These are phyloP conservation scores for Mycotypha africana DNA, from an alignment of 371 early-diverging fungal species.

Conservation along the genomic window DNA sequence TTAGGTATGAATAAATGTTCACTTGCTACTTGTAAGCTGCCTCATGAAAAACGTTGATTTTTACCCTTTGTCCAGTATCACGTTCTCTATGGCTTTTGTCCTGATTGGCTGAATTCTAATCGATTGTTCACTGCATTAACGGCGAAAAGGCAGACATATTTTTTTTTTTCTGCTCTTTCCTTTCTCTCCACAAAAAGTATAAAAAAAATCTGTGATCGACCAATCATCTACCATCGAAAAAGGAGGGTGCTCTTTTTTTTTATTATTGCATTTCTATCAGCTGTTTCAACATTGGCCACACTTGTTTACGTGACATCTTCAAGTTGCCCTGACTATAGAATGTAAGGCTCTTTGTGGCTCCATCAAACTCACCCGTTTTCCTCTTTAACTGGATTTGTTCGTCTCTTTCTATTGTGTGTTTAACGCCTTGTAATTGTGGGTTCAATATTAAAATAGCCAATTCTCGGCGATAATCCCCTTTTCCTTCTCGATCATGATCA, in stretches of 20 bases:
- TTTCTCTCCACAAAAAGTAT: no score
- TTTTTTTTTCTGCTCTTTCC: no score
- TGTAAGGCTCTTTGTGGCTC: conserved; percentile 2
- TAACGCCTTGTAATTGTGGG: conserved; percentile 9
- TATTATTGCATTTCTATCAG: conserved; percentile 5
- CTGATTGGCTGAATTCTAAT: conserved; percentile 4
- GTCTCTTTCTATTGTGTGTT: conserved; percentile 21
- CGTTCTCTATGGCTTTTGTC: not conserved
- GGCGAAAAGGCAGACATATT: no score
- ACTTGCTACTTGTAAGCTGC: no score
- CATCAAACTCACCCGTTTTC: not conserved
- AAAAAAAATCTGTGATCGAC: no score
- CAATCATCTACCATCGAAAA: not conserved
- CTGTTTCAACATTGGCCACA: conserved; percentile 49
- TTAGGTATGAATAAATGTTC: no score
- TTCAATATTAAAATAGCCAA: conserved; percentile 45
- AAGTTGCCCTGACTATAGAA: conserved; percentile 49
- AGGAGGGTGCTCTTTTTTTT: no score
- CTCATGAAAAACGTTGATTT: not conserved
- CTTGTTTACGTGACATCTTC: conserved; percentile 62
- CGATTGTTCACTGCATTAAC: no score
- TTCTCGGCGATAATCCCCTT: conserved; percentile 58
- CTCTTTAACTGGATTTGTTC: not conserved
- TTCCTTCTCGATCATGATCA: conserved; percentile 24
- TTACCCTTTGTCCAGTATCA: not conserved